Percentiles rank a stretch among this genome's conserved stretches.
Evolutionary conservation across 2,329 filamentous ascomycete genomes (phyloP).

Genomic region (Beauveria varroae): DNA sequence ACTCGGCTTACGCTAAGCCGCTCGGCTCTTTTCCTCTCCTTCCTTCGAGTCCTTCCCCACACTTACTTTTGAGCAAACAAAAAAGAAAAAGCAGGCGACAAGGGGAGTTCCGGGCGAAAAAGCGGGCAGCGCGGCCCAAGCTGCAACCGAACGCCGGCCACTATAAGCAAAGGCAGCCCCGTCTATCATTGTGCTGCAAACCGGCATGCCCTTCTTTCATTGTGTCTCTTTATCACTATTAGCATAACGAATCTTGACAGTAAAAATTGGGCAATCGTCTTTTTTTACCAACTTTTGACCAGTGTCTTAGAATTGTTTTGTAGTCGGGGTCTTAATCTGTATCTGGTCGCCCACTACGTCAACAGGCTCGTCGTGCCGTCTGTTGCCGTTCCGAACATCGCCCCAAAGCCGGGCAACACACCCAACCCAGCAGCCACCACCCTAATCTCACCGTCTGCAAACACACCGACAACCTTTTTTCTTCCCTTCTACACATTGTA

Average conservation of each 20-base stretch:
- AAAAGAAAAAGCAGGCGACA: no score
- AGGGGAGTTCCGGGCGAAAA: neutral
- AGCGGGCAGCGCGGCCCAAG: neutral
- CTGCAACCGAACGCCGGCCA: slow-evolving; percentile 7
- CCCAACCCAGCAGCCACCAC: slow-evolving; percentile 5
- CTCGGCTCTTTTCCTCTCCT: neutral
- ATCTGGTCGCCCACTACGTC: no score
- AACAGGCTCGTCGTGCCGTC: neutral
- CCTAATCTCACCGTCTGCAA: neutral
- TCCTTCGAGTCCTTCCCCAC: neutral
- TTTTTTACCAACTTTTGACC: no score
- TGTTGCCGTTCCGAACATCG: neutral
- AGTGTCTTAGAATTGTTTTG: no score
- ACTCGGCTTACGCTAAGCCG: slow-evolving; percentile 11
- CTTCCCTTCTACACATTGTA: neutral
- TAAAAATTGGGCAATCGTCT: no score
- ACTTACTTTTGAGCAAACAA: neutral
- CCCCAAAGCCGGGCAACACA: neutral
- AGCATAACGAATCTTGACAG: no score
- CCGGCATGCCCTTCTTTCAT: neutral
- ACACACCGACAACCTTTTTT: neutral
- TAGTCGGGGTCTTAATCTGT: no score
- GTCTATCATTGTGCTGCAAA: neutral
- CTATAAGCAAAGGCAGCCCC: slow-evolving; percentile 5
- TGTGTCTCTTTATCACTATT: no score